These are phyloP conservation scores for Sporothrix pseudoabietina DNA, from an alignment of 2,329 filamentous ascomycete genomes.

Conservation along the genomic window DNA sequence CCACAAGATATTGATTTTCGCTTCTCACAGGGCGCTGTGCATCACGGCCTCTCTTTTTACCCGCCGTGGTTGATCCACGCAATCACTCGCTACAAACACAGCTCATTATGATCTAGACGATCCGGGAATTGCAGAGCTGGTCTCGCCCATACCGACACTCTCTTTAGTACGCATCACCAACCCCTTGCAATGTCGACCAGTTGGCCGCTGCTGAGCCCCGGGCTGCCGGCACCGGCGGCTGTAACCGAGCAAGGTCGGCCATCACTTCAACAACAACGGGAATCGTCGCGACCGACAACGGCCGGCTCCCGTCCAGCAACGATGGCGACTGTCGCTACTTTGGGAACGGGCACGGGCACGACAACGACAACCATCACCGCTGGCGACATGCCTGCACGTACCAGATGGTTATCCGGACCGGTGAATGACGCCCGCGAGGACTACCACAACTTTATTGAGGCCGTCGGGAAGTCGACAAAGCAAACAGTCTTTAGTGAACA, in stretches of 20 bases:
- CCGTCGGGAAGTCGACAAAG: constrained; percentile 20
- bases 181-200: not conserved
- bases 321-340: not conserved
- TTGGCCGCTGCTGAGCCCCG: constrained; percentile 28
- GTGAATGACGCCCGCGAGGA: constrained; percentile 28
- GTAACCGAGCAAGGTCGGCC: not conserved
- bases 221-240: not conserved
- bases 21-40: not conserved
- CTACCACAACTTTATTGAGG: constrained; percentile 33
- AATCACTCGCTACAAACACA: not conserved
- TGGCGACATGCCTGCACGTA: not conserved
- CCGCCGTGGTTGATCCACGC: constrained; percentile 26
- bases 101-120: constrained; percentile 20
- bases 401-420: not conserved
- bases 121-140: not conserved
- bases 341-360: not conserved
- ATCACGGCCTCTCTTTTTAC: not conserved
- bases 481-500: constrained; percentile 8
- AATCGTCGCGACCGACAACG: not conserved
- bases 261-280: not conserved
- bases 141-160: not conserved
- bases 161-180: not conserved
- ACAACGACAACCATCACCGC: not conserved
- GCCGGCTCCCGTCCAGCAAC: not conserved
- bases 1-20: no score